A percentile compares a stretch with the other conserved stretches of the same genome.
Conservation (phyloP, 73 alveolate species). For the Paramecium caudatum region DNA sequence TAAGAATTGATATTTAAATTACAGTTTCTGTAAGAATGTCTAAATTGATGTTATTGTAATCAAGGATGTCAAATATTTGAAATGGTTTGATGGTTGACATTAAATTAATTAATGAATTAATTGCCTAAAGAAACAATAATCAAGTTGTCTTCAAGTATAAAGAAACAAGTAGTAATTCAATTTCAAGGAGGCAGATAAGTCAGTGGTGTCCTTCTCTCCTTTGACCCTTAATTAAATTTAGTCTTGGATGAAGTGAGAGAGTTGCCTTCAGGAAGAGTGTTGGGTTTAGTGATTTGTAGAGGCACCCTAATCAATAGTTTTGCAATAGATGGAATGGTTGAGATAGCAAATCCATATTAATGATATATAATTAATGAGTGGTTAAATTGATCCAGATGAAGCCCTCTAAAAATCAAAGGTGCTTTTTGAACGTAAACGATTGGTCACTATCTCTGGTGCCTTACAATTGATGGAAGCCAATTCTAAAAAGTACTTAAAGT, state of each 20-base stretch:
- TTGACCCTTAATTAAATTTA: constrained; percentile 17
- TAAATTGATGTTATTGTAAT: constrained; percentile 95
- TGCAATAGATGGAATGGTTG: constrained; percentile 36
- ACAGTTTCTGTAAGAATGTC: constrained; percentile 95
- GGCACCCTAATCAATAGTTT: constrained; percentile 24
- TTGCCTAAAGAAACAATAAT: neutral
- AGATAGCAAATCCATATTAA: constrained; percentile 45
- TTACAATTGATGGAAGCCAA: constrained; percentile 28
- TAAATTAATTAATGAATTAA: constrained; percentile 47
- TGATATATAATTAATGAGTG: constrained; percentile 48
- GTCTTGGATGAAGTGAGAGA: constrained; percentile 57
- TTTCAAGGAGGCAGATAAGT: constrained; percentile 62
- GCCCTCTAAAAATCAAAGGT: constrained; percentile 36
- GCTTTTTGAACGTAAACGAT: constrained; percentile 5
- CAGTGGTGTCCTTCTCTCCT: neutral
- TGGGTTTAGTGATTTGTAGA: constrained; percentile 50
- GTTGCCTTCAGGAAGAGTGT: neutral
- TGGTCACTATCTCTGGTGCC: constrained; percentile 41
- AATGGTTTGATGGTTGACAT: constrained; percentile 79
- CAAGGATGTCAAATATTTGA: constrained; percentile 93
- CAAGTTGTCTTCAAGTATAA: neutral
- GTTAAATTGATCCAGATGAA: constrained; percentile 51
- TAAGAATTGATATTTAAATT: neutral
- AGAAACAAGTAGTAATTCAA: constrained; percentile 5
- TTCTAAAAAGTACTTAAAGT: constrained; percentile 13